Evolutionary conservation across 768 basidiomycete genomes (phyloP).

Genomic region (Dentipellis sp.): DNA sequence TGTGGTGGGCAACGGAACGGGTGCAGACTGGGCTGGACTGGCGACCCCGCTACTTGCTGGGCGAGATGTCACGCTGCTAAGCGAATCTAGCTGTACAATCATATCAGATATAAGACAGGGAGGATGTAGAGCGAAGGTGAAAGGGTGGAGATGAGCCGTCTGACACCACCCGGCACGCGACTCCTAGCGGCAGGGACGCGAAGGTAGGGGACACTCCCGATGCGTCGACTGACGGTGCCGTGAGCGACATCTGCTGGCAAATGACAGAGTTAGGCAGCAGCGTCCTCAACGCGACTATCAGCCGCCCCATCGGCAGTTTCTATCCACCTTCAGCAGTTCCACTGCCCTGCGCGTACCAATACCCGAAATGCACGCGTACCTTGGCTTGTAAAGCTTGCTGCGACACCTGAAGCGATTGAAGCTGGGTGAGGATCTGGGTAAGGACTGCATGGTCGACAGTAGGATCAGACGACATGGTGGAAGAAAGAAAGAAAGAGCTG

Average conservation of each 20-base stretch:
- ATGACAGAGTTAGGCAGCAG: too few relatives aligned
- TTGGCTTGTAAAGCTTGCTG: constrained; percentile 77
- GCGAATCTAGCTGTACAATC: constrained; percentile 39
- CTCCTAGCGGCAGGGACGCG: too few relatives aligned
- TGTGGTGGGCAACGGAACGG: constrained; percentile 20
- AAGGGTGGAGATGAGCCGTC: too few relatives aligned
- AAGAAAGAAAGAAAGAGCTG: not conserved
- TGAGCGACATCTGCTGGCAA: too few relatives aligned
- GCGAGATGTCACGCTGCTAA: constrained; percentile 23
- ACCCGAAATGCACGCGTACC: constrained; percentile 30
- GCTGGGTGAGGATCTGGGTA: constrained; percentile 63
- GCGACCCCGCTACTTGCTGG: constrained; percentile 25
- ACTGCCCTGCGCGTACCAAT: not conserved
- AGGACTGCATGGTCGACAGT: constrained; percentile 42
- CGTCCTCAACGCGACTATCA: too few relatives aligned
- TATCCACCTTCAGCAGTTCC: not conserved
- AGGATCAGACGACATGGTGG: constrained; percentile 3
- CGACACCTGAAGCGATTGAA: constrained; percentile 60
- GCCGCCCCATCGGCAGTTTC: too few relatives aligned
- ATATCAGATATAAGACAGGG: not conserved
- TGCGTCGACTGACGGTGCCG: too few relatives aligned
- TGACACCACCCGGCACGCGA: too few relatives aligned
- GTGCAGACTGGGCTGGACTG: constrained; percentile 20
- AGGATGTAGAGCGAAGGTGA: too few relatives aligned
- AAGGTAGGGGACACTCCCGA: too few relatives aligned